Evolutionary conservation across 148 eudicot species (phyloP).

Genomic region (Vaccinium vitisidaea): DNA sequence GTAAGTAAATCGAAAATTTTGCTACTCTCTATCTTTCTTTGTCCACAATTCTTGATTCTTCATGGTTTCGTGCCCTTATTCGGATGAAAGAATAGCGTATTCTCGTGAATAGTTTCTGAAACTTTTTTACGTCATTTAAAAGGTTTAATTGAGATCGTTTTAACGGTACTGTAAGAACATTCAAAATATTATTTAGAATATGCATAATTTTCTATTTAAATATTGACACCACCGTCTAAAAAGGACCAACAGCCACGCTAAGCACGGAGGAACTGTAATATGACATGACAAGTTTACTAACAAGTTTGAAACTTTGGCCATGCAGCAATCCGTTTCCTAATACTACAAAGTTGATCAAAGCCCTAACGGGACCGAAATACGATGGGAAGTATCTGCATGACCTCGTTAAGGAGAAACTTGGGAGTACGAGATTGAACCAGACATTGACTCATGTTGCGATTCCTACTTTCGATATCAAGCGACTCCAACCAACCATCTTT

Average conservation of each 20-base stretch:
- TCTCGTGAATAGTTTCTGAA: too few species aligned
- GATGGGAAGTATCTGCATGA: slow-evolving; percentile 18
- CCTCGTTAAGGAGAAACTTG: slow-evolving; percentile 11
- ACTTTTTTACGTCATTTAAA: too few species aligned
- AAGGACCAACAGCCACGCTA: background rate
- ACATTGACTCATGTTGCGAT: slow-evolving; percentile 17
- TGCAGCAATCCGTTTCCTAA: background rate
- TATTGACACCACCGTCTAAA: too few species aligned
- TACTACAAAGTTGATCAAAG: background rate
- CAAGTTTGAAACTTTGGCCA: background rate
- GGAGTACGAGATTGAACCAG: background rate
- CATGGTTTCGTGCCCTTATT: too few species aligned
- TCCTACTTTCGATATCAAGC: slow-evolving; percentile 21
- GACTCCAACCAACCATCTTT: slow-evolving; percentile 19
- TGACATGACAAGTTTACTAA: background rate
- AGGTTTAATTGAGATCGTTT: too few species aligned
- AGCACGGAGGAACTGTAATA: too few species aligned
- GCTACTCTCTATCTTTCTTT: too few species aligned
- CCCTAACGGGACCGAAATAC: slow-evolving; percentile 11
- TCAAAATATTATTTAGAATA: too few species aligned
- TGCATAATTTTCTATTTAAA: too few species aligned
- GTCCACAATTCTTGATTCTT: too few species aligned
- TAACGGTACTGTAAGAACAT: too few species aligned
- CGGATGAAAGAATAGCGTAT: too few species aligned
- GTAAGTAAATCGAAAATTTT: background rate